Base-by-base conservation (phyloP, 441 rosid genomes). In the Oxalis stricta region DNA sequence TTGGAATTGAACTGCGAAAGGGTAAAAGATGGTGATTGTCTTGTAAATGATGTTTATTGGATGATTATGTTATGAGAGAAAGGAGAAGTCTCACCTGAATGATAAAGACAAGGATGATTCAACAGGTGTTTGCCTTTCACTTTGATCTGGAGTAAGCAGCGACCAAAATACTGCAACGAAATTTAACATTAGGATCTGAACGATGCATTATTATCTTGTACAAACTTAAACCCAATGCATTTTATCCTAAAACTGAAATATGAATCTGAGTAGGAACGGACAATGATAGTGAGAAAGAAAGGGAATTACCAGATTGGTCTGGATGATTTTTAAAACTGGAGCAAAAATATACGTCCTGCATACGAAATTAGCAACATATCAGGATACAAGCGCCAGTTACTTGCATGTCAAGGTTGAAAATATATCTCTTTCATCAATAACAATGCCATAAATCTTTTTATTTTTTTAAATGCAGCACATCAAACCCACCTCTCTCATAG, bases 81-180 rank as follows among this genome's bases (percentile, higher is more conserved):
- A n/a, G n/a, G n/a, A n/a, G n/a, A n/a, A 26, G 33, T 39, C 69
- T 68, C 21, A 82, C 95, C 93, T 75, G 74, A 81, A 84, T 1
- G 95, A 81, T 39, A 81, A 62, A 40, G 97, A 82, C 57, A 84
- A 53, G 33, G 88, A 65, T 49, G 95, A 72, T 56, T 88, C 91
- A 35, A 72, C 84, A 2, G 78, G 78, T 3, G 75, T 28, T 12
- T 49, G 71, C 35, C 59, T 32, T 60, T 76, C 60, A 15, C 43
- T 79, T 60, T 73, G 72, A 45, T 60, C 66, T 38, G 94, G 77
- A 49, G 95, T 68, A 28, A 88, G 78, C 12, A 82, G 49, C 3
- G 95, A 72, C 95, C 91, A 88, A 55, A 79, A 74, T 35, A 79
- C 97, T 88, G 80, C 35, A 60, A 53, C 24, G 52, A n/a, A n/a